Evolutionary conservation across 2,329 filamentous ascomycete species (phyloP), one percentile per base, ranked within the genome.

Genomic region (Neurospora crassa): DNA sequence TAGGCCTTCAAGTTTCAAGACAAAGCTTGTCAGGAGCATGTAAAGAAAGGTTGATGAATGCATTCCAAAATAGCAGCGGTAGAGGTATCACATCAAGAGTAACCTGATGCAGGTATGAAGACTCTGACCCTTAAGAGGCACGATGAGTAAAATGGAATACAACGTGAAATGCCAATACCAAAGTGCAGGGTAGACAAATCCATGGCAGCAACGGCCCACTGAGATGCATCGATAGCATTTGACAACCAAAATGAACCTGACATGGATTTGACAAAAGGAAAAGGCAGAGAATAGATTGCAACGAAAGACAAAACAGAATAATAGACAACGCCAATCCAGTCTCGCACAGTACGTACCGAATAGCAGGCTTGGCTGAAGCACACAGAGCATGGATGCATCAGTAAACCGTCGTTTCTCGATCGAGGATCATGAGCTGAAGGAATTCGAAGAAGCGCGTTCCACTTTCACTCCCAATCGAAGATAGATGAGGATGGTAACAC

Each of bases 331-430:
- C 8, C 1, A 37, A 37, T 37, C 7, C 34, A 37, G 34, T 37
- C 34, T 37, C 7, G 34, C 34, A 40, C 24, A 14, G 12, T 29
- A 43, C 11, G 68, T 80, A 88, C 86, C 86, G 80, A 68, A 88
- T 88, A 16, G 83, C 85, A 5, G 83, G 82, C 73, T 88, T 88
- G 1, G 86, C 87, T 87, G 70, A 47, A 70, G 47, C 37, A 7
- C 71, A 69, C 37, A 68, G 73, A 34, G 69, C 24, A 20, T 43
- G 14, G 29, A 20, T 29, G 29, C 18, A 70, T 76, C 72, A 75
- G 76, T 71, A 67, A 63, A 74, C 68, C 75, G 71, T 70, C 2
- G 5, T 72, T 34, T 29, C 70, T 76, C 59, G 67, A 5, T 29
- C 7, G 20, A 47, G n/a, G 37, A 45, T 20, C 14, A 59, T 10